Evolutionary conservation across 768 basidiomycete species (phyloP).

Genomic region (Xerocomus spinulosus): DNA sequence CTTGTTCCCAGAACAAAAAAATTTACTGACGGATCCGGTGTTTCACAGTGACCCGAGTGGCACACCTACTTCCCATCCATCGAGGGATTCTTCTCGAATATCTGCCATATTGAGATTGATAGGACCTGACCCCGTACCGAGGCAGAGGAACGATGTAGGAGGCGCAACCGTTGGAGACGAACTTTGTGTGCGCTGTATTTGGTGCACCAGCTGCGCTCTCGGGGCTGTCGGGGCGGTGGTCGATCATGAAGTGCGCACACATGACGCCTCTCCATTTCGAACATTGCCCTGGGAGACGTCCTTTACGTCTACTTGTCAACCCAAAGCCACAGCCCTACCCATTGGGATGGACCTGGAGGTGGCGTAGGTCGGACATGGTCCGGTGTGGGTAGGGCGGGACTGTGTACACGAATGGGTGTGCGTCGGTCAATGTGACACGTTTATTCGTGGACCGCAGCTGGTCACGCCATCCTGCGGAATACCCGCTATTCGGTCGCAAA

Average conservation of each 20-base stretch:
- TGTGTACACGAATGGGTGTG: neutral
- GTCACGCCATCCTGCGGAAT: neutral
- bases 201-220: no score
- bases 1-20: slow-evolving; percentile 6
- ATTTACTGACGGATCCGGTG: neutral
- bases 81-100: slow-evolving; percentile 1
- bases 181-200: no score
- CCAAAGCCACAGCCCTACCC: no score
- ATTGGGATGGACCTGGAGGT: no score
- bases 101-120: neutral
- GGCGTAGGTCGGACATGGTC: slow-evolving; percentile 12
- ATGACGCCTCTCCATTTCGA: neutral
- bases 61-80: neutral
- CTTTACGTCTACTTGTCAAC: no score
- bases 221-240: slow-evolving; percentile 3
- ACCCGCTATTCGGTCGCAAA: no score
- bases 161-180: no score
- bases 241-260: slow-evolving; percentile 22
- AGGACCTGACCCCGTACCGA: no score
- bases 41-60: slow-evolving; percentile 2
- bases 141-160: no score
- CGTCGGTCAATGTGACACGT: slow-evolving; percentile 20
- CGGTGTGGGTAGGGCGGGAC: neutral
- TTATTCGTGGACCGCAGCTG: slow-evolving; percentile 7
- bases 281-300: no score